Percentiles rank a stretch among this genome's conserved stretches.
These are phyloP conservation scores for Ophiostoma piceae DNA, from an alignment of 2,329 filamentous ascomycete species.

Conservation along the genomic window DNA sequence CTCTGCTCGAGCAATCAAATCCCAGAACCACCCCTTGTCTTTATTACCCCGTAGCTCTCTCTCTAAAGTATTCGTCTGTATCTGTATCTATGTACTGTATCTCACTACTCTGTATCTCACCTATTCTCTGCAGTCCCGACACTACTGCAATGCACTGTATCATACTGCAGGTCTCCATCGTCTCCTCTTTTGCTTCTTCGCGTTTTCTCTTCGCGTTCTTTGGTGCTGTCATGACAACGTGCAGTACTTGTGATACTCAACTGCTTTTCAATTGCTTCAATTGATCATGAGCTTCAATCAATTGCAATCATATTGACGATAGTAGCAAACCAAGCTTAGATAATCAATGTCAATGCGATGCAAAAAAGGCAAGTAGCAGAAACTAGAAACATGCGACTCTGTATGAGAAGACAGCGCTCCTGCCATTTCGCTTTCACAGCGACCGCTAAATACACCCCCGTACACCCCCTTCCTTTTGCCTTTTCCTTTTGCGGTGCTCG, in stretches of 20 bases:
- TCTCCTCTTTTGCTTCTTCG: slow-evolving; percentile 2
- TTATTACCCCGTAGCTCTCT: not conserved
- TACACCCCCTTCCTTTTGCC: not conserved
- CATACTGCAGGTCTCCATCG: slow-evolving; percentile 8
- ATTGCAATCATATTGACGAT: too few relatives aligned
- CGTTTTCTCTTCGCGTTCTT: not conserved
- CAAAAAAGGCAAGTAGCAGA: not conserved
- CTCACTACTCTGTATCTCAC: not conserved
- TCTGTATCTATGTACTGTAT: not conserved
- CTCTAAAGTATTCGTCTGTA: not conserved
- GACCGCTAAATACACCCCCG: not conserved
- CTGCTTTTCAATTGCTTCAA: not conserved
- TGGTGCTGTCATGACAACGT: not conserved
- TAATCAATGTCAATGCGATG: not conserved
- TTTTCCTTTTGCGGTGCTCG: too few relatives aligned
- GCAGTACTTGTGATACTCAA: not conserved
- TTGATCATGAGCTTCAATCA: not conserved
- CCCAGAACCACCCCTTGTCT: not conserved
- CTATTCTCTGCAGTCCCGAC: slow-evolving; percentile 1
- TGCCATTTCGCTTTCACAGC: not conserved
- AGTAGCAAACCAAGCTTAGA: not conserved
- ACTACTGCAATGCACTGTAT: slow-evolving; percentile 17
- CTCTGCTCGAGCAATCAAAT: not conserved
- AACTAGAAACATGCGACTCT: not conserved
- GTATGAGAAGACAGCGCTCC: not conserved